Evolutionary conservation across 352 stramenopile species (phyloP), one percentile per base, ranked within the genome.

Genomic region (Pythium biforme): DNA sequence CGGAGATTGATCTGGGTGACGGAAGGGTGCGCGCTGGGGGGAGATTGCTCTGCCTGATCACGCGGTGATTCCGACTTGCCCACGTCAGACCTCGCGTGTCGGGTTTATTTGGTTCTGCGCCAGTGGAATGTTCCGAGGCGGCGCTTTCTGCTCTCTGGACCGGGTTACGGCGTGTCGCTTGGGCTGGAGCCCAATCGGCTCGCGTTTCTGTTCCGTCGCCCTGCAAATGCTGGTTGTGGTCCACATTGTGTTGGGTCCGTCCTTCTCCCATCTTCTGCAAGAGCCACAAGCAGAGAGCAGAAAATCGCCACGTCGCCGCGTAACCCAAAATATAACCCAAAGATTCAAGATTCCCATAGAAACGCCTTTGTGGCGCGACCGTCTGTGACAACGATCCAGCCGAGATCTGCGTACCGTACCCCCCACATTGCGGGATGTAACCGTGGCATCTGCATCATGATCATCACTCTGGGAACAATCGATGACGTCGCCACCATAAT

Each of bases 331-430:
- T 20, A 39, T 64, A 64, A 58, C 58, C 49, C 37, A 20, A 37
- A 64, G 58, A 64, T 64, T 64, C 58, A 41, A 64, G 58, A 64
- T 58, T 57, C 46, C 37, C 14, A 43, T 59, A 51, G 53, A 59
- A 59, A 59, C 41, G 17, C 48, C 19, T 5, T 17, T 43, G 37
- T n/a, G n/a, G n/a, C n/a, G n/a, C n/a, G 37, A 43, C 37, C 37
- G 19, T 52, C 54, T 60, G 54, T 34, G 54, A 60, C 40, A 46
- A 26, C 46, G 25, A 52, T 43, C 37, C 37, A 41, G 34, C 34
- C 8, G 9, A 17, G 4, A 40, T 11, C 8, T 17, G 7, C 34
- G 34, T 9, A 40, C 4, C 4, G 29, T 9, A 9, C 29, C 29
- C 34, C 34, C 12, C 34, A 8, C 14, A 12, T 17, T 15, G 26